Evolutionary conservation across 1,139 yeast species (phyloP), one percentile per base, ranked within the genome.

Genomic region (Pichia sp.): DNA sequence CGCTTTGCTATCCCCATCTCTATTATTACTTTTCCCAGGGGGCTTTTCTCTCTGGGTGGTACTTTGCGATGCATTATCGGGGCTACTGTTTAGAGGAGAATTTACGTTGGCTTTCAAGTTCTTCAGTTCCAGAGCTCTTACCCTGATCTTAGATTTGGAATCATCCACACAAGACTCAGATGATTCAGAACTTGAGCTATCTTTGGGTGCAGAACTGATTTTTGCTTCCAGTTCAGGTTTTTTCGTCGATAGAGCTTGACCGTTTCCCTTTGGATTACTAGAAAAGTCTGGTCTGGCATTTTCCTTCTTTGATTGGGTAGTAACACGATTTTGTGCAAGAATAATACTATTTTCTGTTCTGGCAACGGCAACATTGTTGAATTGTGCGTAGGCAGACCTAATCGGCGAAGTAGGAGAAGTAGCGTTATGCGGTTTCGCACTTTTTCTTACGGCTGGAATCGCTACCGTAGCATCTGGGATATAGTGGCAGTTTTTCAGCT

Each of bases 401-500:
- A 20, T 3, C 24, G 24, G 24, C 24, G 24, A 20, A 20, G 24
- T 4, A 16, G 6, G 40, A 6, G 40, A 36, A 2, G 3, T 14
- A 6, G 40, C 10, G 7, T 36, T 36, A 4, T 36, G 40, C 16
- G 16, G 16, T 14, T 36, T 14, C 40, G n/a, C 10, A 36, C 16
- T 10, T 12, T 33, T 47, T 31, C 52, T 51, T 36, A 31, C 36
- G 30, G 51, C 52, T 17, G 58, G 41, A 24, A 55, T 43, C 27
- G 30, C 51, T 30, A 58, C 33, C 42, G 52, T 45, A 1, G 60
- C 57, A 46, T 45, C 53, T 1, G 40, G 17, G 2, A 60, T 52
- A 43, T 60, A 62, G 3, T 50, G 9, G 41, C 66, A 63, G 16
- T 50, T 51, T 29, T 31, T 50, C 16, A 51, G 16, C 17, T 51